Evolutionary conservation across 2,329 filamentous ascomycete species (phyloP).

Genomic region (Sordariomycetes sp.): DNA sequence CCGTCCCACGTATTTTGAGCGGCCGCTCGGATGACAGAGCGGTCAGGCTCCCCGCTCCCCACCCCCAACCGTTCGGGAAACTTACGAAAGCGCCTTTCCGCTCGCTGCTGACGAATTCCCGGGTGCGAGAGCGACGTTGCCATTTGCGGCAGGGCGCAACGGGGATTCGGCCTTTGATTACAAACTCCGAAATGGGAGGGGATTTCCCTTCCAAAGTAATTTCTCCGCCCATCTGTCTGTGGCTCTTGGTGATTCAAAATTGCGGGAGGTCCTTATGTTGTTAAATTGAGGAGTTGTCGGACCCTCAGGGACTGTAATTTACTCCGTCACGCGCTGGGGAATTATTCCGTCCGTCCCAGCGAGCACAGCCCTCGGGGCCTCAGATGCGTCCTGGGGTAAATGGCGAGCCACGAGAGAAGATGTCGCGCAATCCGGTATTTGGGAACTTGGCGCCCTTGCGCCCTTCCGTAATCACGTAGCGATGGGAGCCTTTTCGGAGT

Average conservation of each 20-base stretch:
- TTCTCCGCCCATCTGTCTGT: not conserved
- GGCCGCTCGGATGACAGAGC: not conserved
- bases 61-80: not conserved
- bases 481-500: no score
- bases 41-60: not conserved
- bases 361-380: not conserved
- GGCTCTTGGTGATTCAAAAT: not conserved
- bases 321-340: not conserved
- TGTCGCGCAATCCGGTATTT: no score
- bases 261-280: not conserved
- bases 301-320: not conserved
- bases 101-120: slow-evolving; percentile 1
- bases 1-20: not conserved
- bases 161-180: not conserved
- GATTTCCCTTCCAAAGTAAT: not conserved
- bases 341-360: not conserved
- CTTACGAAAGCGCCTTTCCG: not conserved
- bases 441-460: no score
- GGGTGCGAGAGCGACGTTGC: not conserved
- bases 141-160: not conserved
- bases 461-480: no score
- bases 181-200: not conserved
- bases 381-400: not conserved
- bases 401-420: not conserved
- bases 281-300: not conserved